These are phyloP conservation scores for Manihot esculenta DNA, from an alignment of 441 rosid genomes.

Conservation along the genomic window DNA sequence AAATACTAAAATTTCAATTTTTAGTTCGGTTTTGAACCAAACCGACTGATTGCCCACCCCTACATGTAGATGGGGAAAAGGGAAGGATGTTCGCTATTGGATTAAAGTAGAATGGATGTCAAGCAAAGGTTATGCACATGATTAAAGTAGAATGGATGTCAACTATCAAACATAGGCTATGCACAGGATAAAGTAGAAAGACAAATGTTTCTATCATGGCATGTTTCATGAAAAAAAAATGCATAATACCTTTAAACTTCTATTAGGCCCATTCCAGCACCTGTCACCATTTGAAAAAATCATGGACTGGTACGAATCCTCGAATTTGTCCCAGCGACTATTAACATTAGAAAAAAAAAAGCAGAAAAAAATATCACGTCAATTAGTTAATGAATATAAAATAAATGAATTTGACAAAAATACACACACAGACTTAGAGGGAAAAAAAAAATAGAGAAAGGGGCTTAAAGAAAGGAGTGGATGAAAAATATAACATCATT, in stretches of 20 bases:
- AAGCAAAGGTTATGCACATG: neutral
- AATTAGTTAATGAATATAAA: neutral
- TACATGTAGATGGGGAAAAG: too few relatives aligned
- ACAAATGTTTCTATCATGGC: neutral
- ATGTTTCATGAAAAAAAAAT: neutral
- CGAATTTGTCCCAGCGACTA: constrained; percentile 90
- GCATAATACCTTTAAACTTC: constrained; percentile 94
- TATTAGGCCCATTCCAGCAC: constrained; percentile 98
- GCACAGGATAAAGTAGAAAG: neutral
- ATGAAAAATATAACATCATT: too few relatives aligned
- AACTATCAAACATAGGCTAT: neutral
- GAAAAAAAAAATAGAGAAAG: neutral
- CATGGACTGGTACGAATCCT: constrained; percentile 64
- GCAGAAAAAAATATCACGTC: neutral
- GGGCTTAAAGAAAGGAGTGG: neutral
- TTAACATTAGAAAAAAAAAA: constrained; percentile 13
- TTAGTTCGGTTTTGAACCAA: too few relatives aligned
- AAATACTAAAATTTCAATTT: too few relatives aligned
- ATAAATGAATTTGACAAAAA: neutral
- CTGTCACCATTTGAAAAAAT: constrained; percentile 72
- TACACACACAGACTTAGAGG: neutral
- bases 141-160: neutral
- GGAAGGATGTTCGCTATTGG: neutral
- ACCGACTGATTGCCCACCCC: too few relatives aligned
- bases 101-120: neutral